A percentile compares a stretch with the other conserved stretches of the same genome.
phyloP scores from a whole-genome alignment of 768 basidiomycete genomes.

The Tylopilus balloui region DNA sequence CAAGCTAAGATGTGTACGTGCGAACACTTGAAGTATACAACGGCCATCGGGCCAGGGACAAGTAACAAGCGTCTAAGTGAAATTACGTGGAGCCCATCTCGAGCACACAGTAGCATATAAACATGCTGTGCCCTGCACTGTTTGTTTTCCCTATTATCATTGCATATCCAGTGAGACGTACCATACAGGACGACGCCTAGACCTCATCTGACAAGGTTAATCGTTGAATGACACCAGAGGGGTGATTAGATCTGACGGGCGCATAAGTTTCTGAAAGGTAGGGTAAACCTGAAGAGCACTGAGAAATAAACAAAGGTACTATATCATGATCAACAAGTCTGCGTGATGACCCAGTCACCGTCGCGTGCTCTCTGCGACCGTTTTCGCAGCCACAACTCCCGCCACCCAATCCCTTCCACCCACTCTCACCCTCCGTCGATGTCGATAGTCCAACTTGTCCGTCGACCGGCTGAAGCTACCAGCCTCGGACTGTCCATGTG shows the following conservation, averaged over 20 bases:
- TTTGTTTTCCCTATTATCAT: too few relatives aligned
- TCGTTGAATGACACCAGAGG: too few relatives aligned
- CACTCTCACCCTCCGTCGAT: conserved; percentile 10
- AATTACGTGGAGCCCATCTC: too few relatives aligned
- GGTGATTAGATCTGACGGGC: background rate
- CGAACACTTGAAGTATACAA: too few relatives aligned
- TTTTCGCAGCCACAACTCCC: conserved; percentile 21
- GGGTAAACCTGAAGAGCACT: background rate
- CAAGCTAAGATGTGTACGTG: too few relatives aligned
- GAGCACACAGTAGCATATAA: too few relatives aligned
- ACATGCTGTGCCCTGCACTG: too few relatives aligned
- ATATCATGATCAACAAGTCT: background rate
- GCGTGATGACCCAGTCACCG: background rate
- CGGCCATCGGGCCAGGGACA: too few relatives aligned
- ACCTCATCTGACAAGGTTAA: too few relatives aligned
- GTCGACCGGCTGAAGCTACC: background rate
- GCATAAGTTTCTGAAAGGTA: background rate
- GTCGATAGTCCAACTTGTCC: conserved; percentile 21
- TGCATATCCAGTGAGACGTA: too few relatives aligned
- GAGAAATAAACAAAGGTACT: conserved; percentile 1
- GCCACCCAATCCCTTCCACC: conserved; percentile 13
- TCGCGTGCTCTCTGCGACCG: conserved; percentile 10
- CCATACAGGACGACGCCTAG: too few relatives aligned
- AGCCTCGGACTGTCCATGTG: conserved; percentile 1
- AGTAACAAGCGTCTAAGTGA: too few relatives aligned